phyloP scores from a whole-genome alignment of 2,329 filamentous ascomycete species.

The Mollisia scopiformis region DNA sequence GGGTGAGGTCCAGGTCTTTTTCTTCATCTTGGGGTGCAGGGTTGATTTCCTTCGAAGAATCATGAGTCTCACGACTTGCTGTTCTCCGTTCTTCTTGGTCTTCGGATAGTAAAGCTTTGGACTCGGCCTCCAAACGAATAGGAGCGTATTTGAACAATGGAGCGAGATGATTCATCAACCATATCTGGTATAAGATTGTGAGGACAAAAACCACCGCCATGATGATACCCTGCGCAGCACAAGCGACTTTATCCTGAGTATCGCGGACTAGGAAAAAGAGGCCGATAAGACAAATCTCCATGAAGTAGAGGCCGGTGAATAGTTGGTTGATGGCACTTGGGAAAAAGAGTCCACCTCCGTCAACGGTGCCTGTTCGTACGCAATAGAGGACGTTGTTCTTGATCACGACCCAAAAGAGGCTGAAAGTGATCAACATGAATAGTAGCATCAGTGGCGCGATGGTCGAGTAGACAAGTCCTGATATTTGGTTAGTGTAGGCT shows the following conservation, averaged over 20 bases:
- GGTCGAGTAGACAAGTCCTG: conserved; percentile 27
- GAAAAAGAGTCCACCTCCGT: conserved; percentile 44
- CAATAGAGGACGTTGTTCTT: conserved; percentile 73
- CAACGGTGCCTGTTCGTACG: conserved; percentile 67
- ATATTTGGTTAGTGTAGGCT: conserved; percentile 45
- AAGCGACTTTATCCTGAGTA: conserved; percentile 17
- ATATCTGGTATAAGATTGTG: conserved; percentile 29
- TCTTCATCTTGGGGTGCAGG: conserved; percentile 15
- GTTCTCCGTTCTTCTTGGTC: conserved; percentile 13
- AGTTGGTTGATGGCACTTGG: conserved; percentile 25
- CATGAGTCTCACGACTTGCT: conserved; percentile 2
- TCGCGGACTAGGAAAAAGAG: conserved; percentile 30
- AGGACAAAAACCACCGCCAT: conserved; percentile 25
- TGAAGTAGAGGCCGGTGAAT: conserved; percentile 29
- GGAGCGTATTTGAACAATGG: conserved; percentile 26
- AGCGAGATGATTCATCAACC: conserved; percentile 20
- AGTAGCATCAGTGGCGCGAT: conserved; percentile 25
- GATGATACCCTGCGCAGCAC: conserved; percentile 25
- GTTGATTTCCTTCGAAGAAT: conserved; percentile 14
- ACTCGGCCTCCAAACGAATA: conserved; percentile 20
- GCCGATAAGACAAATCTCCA: conserved; percentile 27
- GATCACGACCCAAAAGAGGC: conserved; percentile 23
- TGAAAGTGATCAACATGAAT: conserved; percentile 21
- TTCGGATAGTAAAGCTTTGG: conserved; percentile 22
- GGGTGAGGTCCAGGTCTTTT: conserved; percentile 11